Base-by-base conservation (phyloP, 257 asterid genomes). In the Scutellaria minor region DNA sequence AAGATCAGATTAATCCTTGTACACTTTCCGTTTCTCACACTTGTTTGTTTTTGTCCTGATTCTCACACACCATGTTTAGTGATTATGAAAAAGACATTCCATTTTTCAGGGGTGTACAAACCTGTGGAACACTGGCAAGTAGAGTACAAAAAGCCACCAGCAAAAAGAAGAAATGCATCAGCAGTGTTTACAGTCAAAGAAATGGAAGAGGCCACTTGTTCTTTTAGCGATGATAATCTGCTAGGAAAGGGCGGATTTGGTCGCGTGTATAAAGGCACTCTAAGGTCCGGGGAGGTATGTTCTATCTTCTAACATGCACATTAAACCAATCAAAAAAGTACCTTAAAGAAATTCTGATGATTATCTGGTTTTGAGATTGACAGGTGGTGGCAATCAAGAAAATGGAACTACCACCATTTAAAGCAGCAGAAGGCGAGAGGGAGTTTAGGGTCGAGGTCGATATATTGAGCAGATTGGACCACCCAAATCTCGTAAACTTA, bases 231-330 rank as follows among this genome's bases (percentile, higher is more conserved):
- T n/a, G 91, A 76, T 1, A 89, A 91, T 73, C 83, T 95, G 44
- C 88, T 95, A 1, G 99, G 97, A n/a, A 90, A 91, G 82, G 99
- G 98, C 60, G 99, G 99, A 51, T 95, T 95, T 11, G 99, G 99
- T 39, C 81, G 92, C 62, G 99, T 92, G 20, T 95, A 95, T 59
- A 91, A 88, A 83, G 98, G 96, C 67, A 92, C 93, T 56, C 82
- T 95, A 13, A 83, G 82, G 70, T 89, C 99, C 7, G 88, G 98
- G 74, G 97, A 95, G 97, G 97, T 89, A 79, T 0, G 74, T 56
- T 66, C 40, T 41, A 14, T 9, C 64, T 52, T 50, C 27, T 14
- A 22, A 24, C 35, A 59, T 3, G 6, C 57, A 50, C 66, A 63
- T 42, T 5, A 40, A 52, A 27, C 15, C 39, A 12, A 27, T 58